phyloP scores from a whole-genome alignment of 331 rosid genomes.

The Erythrophleum ivorense region DNA sequence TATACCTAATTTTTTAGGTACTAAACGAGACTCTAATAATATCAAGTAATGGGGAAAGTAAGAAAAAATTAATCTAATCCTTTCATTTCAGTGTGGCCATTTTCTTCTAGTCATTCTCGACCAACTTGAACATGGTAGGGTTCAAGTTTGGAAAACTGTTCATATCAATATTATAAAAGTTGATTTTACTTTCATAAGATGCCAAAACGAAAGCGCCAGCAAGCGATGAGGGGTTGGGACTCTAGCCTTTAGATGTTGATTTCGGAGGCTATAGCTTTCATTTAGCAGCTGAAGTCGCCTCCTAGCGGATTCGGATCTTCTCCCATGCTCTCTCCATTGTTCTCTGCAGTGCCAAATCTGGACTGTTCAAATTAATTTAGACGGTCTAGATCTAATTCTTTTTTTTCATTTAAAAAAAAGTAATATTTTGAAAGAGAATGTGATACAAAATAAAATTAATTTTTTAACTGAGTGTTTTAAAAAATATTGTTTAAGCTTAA shows the following conservation, averaged over 20 bases:
- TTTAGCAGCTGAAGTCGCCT: not conserved
- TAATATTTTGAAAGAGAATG: too few species aligned
- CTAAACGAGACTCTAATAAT: too few species aligned
- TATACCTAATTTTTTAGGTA: too few species aligned
- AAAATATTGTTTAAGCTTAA: too few species aligned
- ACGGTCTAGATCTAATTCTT: too few species aligned
- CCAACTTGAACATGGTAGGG: slow-evolving; percentile 8
- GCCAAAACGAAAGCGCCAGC: not conserved
- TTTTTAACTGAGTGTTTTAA: too few species aligned
- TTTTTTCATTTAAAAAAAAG: too few species aligned
- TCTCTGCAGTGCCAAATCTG: too few species aligned
- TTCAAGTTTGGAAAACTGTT: not conserved
- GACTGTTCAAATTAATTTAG: too few species aligned
- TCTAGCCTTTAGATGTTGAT: not conserved
- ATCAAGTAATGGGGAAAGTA: not conserved
- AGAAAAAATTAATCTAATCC: not conserved
- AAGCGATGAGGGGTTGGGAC: not conserved
- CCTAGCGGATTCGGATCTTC: too few species aligned
- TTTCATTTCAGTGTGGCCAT: not conserved
- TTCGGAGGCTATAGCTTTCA: not conserved
- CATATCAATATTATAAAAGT: not conserved
- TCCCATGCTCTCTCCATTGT: too few species aligned
- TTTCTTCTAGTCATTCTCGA: slow-evolving; percentile 3
- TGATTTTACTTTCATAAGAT: not conserved
- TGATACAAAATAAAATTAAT: too few species aligned